Base-by-base conservation (phyloP, 208 protist species). In the Acanthamoeba sp. region DNA sequence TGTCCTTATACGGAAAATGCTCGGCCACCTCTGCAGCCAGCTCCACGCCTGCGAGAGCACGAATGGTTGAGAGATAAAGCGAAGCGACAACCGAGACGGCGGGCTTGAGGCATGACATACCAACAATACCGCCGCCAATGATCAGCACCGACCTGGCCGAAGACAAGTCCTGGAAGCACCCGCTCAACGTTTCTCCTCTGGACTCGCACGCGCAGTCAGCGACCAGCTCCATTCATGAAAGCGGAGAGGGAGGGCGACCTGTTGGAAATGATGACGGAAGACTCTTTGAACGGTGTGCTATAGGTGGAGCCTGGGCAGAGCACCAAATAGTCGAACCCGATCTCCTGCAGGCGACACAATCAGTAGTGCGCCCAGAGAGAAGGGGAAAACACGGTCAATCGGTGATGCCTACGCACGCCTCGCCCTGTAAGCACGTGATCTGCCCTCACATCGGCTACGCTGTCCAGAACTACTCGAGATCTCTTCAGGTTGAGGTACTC, bases 21-120 rank as follows among this genome's bases (percentile, higher is more conserved):
- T 85, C 89, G 1, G 88, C 95, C 29, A 96, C 87, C 62, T 96
- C 95, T 32, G 95, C 95, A 1, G 95, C 95, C 0, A 96, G 55
- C 32, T 96, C 95, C 1, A 96, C 95, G 27, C 95, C 95, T n/a
- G 95, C 93, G 12, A 55, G 48, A 55, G 6, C 7, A 20, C 16
- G 16, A 18, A 52, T 10, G 1, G 42, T 45, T 9, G 34, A 42
- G 66, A 45, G 24, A 36, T 34, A n/a, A 66, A 66, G 27, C 22
- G 45, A 50, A 69, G 2, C 5, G 18, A 36, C 32, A 20, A 27
- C 16, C 14, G 69, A 48, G 2, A 10, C 12, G 38, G n/a, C 3
- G 34, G 7, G 34, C 29, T 22, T 12, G 36, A 45, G 20, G n/a
- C 0, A 2, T 14, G 29, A 27, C 20, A n/a, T 59, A 87, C 78